phyloP scores from a whole-genome alignment of 257 asterid genomes.

The Fraxinus pennsylvanica region DNA sequence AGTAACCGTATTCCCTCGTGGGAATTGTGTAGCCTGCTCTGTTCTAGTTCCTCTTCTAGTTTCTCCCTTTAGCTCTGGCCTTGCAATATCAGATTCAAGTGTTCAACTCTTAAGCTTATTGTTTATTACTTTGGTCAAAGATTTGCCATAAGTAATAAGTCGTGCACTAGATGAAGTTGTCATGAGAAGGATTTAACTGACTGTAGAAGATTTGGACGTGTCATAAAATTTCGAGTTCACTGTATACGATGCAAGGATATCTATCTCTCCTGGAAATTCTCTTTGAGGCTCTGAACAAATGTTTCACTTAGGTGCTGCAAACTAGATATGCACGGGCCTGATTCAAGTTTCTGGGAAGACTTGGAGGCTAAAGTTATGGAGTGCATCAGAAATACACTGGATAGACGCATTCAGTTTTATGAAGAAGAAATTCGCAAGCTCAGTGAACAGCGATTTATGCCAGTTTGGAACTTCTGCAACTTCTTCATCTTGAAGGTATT shows the following conservation, averaged over 20 bases:
- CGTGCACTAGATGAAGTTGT: background rate
- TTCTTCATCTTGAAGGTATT: conserved; percentile 87
- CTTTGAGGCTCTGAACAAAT: conserved; percentile 31
- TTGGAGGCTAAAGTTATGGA: conserved; percentile 84
- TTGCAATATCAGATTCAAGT: background rate
- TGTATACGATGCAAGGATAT: too few species aligned
- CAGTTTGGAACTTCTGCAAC: conserved; percentile 97
- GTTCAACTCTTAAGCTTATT: conserved; percentile 9
- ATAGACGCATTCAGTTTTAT: conserved; percentile 87
- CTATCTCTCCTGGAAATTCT: too few species aligned
- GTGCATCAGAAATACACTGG: conserved; percentile 90
- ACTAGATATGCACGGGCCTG: conserved; percentile 83
- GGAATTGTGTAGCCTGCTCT: background rate
- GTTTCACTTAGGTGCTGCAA: conserved; percentile 83
- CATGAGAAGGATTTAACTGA: too few species aligned
- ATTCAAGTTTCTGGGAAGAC: conserved; percentile 89
- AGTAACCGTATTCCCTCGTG: background rate
- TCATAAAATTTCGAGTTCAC: too few species aligned
- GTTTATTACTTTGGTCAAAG: conserved; percentile 18
- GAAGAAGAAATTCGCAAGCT: conserved; percentile 98
- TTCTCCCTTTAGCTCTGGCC: background rate
- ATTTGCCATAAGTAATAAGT: background rate
- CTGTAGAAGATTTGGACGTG: too few species aligned
- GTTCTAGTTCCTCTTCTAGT: background rate
- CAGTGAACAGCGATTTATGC: conserved; percentile 95